A percentile compares a stretch with the other conserved stretches of the same genome.
Conservation (phyloP, 352 stramenopile species). For the Phytopythium vexans region DNA sequence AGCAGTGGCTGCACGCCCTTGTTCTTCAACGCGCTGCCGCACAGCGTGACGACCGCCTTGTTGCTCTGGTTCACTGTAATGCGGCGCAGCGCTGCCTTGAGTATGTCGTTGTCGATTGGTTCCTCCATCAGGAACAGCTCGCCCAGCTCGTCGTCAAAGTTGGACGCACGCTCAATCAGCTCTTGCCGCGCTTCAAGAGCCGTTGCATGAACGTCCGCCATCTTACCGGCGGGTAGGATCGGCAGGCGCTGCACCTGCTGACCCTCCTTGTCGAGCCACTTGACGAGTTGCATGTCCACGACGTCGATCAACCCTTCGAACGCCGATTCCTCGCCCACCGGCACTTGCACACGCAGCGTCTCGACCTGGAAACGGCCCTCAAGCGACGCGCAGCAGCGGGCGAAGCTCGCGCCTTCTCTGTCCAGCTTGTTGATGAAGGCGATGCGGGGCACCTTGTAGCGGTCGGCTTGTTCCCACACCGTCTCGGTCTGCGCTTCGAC, state of each 20-base stretch:
- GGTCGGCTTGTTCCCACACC: conserved; percentile 79
- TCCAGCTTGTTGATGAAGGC: conserved; percentile 98
- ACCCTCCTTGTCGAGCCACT: conserved; percentile 60
- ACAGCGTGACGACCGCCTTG: conserved; percentile 50
- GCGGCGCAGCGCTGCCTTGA: conserved; percentile 55
- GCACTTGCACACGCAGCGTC: conserved; percentile 63
- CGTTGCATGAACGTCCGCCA: conserved; percentile 47
- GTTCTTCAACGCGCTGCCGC: conserved; percentile 76
- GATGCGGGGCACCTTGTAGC: conserved; percentile 87
- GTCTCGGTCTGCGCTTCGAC: conserved; percentile 92
- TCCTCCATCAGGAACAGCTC: conserved; percentile 79
- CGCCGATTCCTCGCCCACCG: conserved; percentile 53
- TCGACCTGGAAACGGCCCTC: conserved; percentile 56
- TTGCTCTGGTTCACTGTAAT: conserved; percentile 53
- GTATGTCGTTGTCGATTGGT: conserved; percentile 37
- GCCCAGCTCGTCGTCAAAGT: conserved; percentile 70
- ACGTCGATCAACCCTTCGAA: conserved; percentile 72
- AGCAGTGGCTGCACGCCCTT: conserved; percentile 96
- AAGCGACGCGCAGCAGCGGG: conserved; percentile 77
- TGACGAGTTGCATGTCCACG: conserved; percentile 65
- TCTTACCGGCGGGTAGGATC: conserved; percentile 40
- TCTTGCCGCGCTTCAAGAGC: conserved; percentile 40
- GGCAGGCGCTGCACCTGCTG: conserved; percentile 48
- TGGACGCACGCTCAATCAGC: conserved; percentile 59
- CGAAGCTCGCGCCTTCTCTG: conserved; percentile 93